phyloP scores from a whole-genome alignment of 129 eudicot genomes.

The Cynara cardunculus region DNA sequence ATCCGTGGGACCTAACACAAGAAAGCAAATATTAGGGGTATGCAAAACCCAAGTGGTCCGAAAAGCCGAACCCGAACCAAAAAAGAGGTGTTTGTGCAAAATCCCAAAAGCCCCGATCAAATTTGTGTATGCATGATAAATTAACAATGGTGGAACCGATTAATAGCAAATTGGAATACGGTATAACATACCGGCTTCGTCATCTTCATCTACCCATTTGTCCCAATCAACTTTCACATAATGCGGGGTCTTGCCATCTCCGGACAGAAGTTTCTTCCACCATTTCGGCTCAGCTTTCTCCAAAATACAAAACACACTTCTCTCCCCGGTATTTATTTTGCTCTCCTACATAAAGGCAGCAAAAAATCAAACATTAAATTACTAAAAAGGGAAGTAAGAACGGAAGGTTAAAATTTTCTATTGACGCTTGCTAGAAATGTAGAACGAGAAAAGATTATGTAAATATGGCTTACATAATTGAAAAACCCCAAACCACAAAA shows the following conservation, averaged over 20 bases:
- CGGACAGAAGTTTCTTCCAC: conserved; percentile 74
- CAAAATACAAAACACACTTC: conserved; percentile 67
- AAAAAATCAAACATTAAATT: background rate
- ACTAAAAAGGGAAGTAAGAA: too few relatives aligned
- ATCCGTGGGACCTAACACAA: conserved; percentile 43
- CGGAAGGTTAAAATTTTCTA: too few relatives aligned
- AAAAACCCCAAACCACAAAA: too few relatives aligned
- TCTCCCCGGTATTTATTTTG: conserved; percentile 62
- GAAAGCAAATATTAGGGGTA: background rate
- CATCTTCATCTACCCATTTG: conserved; percentile 97
- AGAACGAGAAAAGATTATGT: too few relatives aligned
- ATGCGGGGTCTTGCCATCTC: conserved; percentile 75
- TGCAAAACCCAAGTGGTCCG: too few relatives aligned
- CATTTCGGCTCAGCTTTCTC: conserved; percentile 85
- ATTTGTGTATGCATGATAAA: background rate
- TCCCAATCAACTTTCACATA: conserved; percentile 98
- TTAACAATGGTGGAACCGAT: background rate
- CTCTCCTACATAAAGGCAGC: conserved; percentile 47
- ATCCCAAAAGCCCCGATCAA: background rate
- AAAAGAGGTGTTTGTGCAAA: too few relatives aligned
- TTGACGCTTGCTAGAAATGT: too few relatives aligned
- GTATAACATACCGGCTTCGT: conserved; percentile 49
- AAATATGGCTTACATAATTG: too few relatives aligned
- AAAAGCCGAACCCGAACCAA: too few relatives aligned
- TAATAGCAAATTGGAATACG: background rate